Conservation (phyloP, 2,329 filamentous ascomycete genomes). For the Orbilia brochopaga region DNA sequence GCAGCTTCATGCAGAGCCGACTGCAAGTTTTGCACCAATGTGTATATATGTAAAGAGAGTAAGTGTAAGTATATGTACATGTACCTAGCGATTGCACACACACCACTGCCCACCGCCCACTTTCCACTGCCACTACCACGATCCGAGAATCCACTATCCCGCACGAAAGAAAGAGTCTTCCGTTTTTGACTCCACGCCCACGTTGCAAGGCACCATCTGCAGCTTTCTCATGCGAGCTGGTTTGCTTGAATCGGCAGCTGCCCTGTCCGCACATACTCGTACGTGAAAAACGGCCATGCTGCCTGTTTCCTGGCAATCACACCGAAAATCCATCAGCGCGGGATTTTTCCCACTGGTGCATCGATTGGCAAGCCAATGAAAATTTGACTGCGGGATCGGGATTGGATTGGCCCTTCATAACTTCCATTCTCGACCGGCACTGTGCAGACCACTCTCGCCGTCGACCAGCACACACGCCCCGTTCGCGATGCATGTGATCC, state of each 20-base stretch:
- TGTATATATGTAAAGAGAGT: neutral
- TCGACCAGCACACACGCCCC: slow-evolving; percentile 90
- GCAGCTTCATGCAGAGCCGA: too few relatives aligned
- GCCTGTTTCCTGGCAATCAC: slow-evolving; percentile 13
- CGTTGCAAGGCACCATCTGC: neutral
- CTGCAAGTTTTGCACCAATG: too few relatives aligned
- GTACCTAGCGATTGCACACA: neutral
- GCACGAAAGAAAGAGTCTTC: neutral
- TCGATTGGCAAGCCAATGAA: neutral
- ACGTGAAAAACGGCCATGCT: slow-evolving; percentile 41
- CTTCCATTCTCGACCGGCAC: slow-evolving; percentile 63
- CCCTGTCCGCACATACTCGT: slow-evolving; percentile 37
- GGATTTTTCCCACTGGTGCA: neutral
- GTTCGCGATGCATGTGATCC: slow-evolving; percentile 64
- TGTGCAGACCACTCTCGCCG: slow-evolving; percentile 70
- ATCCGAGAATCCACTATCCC: neutral
- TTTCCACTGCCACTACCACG: neutral
- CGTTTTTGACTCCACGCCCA: neutral
- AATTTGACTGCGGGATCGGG: slow-evolving; percentile 57
- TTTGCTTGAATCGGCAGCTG: slow-evolving; percentile 28
- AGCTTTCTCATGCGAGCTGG: slow-evolving; percentile 6
- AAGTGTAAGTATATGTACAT: neutral
- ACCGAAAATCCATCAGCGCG: slow-evolving; percentile 19
- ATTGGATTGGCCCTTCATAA: slow-evolving; percentile 55
- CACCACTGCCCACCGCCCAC: neutral